phyloP scores from a whole-genome alignment of 192 early-diverging fungal species.

The Backusella tuberculispora region DNA sequence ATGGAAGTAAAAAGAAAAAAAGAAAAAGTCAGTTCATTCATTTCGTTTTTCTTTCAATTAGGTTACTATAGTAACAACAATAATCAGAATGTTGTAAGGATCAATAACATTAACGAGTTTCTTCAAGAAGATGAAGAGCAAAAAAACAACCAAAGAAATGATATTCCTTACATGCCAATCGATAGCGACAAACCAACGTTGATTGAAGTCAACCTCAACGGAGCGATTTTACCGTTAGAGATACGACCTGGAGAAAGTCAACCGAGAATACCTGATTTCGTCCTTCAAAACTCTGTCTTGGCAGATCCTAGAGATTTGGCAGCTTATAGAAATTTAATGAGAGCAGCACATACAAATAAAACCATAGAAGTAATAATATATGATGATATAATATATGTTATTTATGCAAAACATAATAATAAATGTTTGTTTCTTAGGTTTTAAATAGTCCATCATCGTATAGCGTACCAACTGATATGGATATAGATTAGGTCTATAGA shows the following conservation, averaged over 20 bases:
- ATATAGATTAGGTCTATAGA: too few species aligned
- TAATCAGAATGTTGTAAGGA: not conserved
- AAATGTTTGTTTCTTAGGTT: not conserved
- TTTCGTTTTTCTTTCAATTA: not conserved
- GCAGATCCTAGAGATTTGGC: not conserved
- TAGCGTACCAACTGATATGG: not conserved
- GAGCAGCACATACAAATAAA: not conserved
- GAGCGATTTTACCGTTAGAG: constrained; percentile 30
- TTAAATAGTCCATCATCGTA: not conserved
- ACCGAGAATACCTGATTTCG: constrained; percentile 41
- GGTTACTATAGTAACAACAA: not conserved
- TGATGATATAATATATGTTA: not conserved
- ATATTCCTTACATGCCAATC: not conserved
- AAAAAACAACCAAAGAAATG: not conserved
- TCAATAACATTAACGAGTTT: constrained; percentile 31
- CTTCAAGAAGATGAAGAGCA: constrained; percentile 26
- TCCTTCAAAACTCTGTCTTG: constrained; percentile 17
- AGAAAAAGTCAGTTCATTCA: not conserved
- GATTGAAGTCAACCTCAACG: constrained; percentile 4
- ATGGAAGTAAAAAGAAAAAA: too few species aligned
- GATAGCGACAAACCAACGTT: constrained; percentile 1
- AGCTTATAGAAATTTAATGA: constrained; percentile 2
- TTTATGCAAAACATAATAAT: not conserved
- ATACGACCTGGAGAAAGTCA: constrained; percentile 29
- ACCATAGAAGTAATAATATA: not conserved